Evolutionary conservation across 805 yeast genomes (phyloP).

Genomic region (Yarrowia divulgata): DNA sequence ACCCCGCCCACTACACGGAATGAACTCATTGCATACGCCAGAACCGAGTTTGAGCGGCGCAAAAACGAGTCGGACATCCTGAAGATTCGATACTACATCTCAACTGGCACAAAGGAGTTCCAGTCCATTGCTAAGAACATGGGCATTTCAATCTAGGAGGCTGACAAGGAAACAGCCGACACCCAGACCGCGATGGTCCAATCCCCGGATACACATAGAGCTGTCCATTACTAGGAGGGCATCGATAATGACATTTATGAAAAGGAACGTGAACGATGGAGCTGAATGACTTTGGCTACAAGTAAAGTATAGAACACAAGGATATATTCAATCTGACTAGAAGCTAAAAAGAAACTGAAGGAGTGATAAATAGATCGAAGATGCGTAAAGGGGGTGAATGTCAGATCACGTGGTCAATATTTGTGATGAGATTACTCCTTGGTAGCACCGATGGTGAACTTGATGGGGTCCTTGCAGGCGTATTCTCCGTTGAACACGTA

Average conservation of each 20-base stretch:
- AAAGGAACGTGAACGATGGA: background rate
- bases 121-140: slow-evolving; percentile 48
- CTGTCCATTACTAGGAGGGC: background rate
- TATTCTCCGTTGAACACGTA: slow-evolving; percentile 3
- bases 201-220: background rate
- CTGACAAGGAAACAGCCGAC: background rate
- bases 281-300: too few relatives aligned
- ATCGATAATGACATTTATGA: too few relatives aligned
- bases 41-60: slow-evolving; percentile 49
- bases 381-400: background rate
- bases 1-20: slow-evolving; percentile 44
- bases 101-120: slow-evolving; percentile 50
- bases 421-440: background rate
- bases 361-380: background rate
- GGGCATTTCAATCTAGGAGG: slow-evolving; percentile 19
- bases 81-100: slow-evolving; percentile 48
- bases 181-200: too few relatives aligned
- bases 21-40: slow-evolving; percentile 50
- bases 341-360: slow-evolving; percentile 14
- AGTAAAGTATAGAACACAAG: too few relatives aligned
- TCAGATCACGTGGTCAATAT: background rate
- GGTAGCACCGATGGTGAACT: slow-evolving; percentile 14
- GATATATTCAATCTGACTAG: background rate
- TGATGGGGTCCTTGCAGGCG: slow-evolving; percentile 7
- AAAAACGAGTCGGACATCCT: slow-evolving; percentile 47